phyloP scores from a whole-genome alignment of 257 asterid species.

The Handroanthus guayacan region DNA sequence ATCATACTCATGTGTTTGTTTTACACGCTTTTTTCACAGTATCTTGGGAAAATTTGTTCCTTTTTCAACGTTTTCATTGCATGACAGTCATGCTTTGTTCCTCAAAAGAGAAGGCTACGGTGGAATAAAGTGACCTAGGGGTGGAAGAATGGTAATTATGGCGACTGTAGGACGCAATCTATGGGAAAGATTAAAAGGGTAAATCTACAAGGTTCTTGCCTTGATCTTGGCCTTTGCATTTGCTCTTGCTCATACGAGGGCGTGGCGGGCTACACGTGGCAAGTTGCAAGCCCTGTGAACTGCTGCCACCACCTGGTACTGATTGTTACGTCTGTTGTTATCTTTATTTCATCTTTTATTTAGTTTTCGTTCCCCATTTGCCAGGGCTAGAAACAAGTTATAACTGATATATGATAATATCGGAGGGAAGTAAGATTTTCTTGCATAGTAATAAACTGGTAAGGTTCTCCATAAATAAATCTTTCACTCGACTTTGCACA shows the following conservation, averaged over 20 bases:
- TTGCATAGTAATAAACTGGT: too few relatives aligned
- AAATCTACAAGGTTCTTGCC: conserved; percentile 27
- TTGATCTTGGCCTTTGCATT: conserved; percentile 1
- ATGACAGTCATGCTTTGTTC: conserved; percentile 45
- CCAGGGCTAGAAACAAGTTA: too few relatives aligned
- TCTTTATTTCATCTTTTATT: neutral
- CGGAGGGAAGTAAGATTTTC: too few relatives aligned
- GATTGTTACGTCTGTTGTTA: neutral
- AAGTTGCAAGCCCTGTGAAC: neutral
- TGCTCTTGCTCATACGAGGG: conserved; percentile 8
- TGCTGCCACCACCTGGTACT: conserved; percentile 4
- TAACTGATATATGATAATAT: too few relatives aligned
- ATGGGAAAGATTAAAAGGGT: conserved; percentile 37
- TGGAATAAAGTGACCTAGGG: conserved; percentile 39
- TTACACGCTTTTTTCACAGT: conserved; percentile 29
- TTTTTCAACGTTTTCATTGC: conserved; percentile 52
- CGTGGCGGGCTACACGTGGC: conserved; percentile 46
- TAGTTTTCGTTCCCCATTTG: neutral
- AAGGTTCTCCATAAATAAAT: too few relatives aligned
- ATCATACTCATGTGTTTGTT: conserved; percentile 24
- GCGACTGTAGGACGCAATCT: conserved; percentile 40
- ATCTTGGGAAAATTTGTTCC: neutral
- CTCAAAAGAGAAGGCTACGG: conserved; percentile 44
- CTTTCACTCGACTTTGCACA: too few relatives aligned
- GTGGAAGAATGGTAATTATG: conserved; percentile 39